Conservation (phyloP, 2,329 filamentous ascomycete genomes). For the Juglanconis juglandina region DNA sequence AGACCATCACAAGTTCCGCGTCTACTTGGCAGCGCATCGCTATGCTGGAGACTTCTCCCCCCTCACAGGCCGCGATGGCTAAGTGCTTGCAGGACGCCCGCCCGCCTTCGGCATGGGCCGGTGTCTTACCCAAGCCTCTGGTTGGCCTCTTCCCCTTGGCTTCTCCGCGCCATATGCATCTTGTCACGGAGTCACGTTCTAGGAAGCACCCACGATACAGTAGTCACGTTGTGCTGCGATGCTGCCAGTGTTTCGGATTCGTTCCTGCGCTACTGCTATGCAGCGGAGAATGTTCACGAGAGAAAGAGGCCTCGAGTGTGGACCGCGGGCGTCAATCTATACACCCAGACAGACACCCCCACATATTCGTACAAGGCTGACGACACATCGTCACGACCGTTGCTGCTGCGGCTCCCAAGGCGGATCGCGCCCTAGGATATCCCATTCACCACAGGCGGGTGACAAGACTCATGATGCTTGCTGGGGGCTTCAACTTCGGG, state of each 20-base stretch:
- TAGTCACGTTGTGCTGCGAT: neutral
- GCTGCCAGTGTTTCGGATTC: neutral
- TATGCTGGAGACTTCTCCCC: neutral
- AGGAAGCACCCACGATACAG: neutral
- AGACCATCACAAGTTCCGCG: neutral
- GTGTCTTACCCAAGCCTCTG: conserved; percentile 8
- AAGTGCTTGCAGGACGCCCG: conserved; percentile 10
- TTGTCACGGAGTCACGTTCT: conserved; percentile 1
- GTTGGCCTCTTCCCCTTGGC: neutral
- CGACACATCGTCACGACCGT: neutral
- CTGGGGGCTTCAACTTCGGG: too few relatives aligned
- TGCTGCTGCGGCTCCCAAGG: neutral
- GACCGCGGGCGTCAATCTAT: conserved; percentile 5
- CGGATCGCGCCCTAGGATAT: neutral
- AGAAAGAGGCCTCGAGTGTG: conserved; percentile 6
- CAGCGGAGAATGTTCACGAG: neutral
- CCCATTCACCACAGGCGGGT: neutral
- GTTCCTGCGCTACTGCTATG: neutral
- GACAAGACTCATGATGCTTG: neutral
- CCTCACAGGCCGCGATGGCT: conserved; percentile 8
- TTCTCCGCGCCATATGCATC: conserved; percentile 1
- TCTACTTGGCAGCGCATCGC: neutral
- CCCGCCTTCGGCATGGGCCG: neutral
- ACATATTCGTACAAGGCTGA: neutral
- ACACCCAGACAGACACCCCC: conserved; percentile 1